Conservation (phyloP, 371 early-diverging fungal genomes). For the Syncephalastrum monosporum region DNA sequence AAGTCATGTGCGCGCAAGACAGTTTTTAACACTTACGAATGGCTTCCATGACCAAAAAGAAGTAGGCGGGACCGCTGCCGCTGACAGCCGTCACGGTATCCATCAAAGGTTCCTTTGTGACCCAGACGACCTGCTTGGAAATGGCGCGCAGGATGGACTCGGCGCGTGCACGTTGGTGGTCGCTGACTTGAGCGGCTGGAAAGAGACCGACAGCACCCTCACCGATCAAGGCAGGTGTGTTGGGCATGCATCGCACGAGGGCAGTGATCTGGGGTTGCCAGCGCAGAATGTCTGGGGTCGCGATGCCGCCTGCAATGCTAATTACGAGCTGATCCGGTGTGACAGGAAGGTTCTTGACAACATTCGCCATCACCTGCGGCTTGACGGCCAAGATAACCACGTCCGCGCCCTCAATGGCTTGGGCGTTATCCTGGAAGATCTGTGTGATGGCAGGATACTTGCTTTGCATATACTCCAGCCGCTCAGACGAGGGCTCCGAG, state of each 20-base stretch:
- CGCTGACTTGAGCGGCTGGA: slow-evolving; percentile 59
- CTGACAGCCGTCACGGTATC: slow-evolving; percentile 89
- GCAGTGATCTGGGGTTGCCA: slow-evolving; percentile 52
- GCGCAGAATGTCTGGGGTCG: slow-evolving; percentile 61
- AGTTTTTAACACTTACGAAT: slow-evolving; percentile 51
- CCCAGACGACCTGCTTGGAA: slow-evolving; percentile 79
- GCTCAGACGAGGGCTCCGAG: slow-evolving; percentile 76
- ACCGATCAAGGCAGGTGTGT: slow-evolving; percentile 87
- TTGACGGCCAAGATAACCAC: slow-evolving; percentile 88
- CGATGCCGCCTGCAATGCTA: slow-evolving; percentile 90
- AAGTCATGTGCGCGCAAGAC: neutral
- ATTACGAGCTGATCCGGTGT: slow-evolving; percentile 56
- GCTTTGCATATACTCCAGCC: slow-evolving; percentile 61
- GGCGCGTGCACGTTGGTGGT: slow-evolving; percentile 64
- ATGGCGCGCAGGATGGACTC: slow-evolving; percentile 69
- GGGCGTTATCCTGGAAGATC: slow-evolving; percentile 30
- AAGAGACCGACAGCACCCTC: slow-evolving; percentile 89
- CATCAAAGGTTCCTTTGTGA: slow-evolving; percentile 71
- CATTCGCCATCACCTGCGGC: slow-evolving; percentile 80
- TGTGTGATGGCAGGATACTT: slow-evolving; percentile 52
- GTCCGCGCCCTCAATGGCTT: slow-evolving; percentile 53
- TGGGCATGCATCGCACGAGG: slow-evolving; percentile 92
- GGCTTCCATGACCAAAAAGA: slow-evolving; percentile 88
- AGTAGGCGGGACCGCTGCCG: slow-evolving; percentile 94
- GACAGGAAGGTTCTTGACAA: slow-evolving; percentile 54